These are phyloP conservation scores for Talaromyces piceae DNA, from an alignment of 2,329 filamentous ascomycete species.

Conservation along the genomic window DNA sequence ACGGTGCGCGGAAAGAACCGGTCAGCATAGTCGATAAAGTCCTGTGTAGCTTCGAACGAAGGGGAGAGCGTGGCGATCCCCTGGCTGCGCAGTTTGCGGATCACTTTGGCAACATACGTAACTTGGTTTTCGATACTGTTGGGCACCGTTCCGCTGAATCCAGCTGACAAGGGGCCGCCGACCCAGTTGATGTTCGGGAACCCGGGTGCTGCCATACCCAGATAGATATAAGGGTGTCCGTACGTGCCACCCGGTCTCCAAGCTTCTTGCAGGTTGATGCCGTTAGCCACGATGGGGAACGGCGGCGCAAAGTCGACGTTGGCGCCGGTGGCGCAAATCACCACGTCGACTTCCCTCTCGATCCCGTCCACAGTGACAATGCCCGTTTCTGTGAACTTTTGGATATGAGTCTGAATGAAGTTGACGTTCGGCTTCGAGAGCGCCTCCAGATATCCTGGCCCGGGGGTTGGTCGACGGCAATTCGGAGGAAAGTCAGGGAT, in stretches of 20 bases:
- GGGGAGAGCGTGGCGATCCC: conserved; percentile 58
- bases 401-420: conserved; percentile 52
- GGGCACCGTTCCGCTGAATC: conserved; percentile 59
- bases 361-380: conserved; percentile 54
- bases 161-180: conserved; percentile 53
- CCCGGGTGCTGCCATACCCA: conserved; percentile 55
- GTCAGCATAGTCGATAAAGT: conserved; percentile 41
- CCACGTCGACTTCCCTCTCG: conserved; percentile 52
- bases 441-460: conserved; percentile 61
- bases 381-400: conserved; percentile 51
- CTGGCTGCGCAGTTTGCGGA: conserved; percentile 60
- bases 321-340: conserved; percentile 63
- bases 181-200: conserved; percentile 64
- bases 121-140: conserved; percentile 60
- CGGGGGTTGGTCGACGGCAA: conserved; percentile 58
- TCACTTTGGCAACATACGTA: conserved; percentile 57
- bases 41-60: conserved; percentile 52
- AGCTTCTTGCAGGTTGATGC: conserved; percentile 45
- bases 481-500: conserved; percentile 58
- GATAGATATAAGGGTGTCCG: conserved; percentile 61
- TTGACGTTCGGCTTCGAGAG: conserved; percentile 55
- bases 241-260: conserved; percentile 52
- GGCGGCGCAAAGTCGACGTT: conserved; percentile 53
- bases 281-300: conserved; percentile 53
- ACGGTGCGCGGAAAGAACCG: conserved; percentile 46